Evolutionary conservation across 2,329 filamentous ascomycete species (phyloP).

Genomic region (Colletotrichum ledebouriae): DNA sequence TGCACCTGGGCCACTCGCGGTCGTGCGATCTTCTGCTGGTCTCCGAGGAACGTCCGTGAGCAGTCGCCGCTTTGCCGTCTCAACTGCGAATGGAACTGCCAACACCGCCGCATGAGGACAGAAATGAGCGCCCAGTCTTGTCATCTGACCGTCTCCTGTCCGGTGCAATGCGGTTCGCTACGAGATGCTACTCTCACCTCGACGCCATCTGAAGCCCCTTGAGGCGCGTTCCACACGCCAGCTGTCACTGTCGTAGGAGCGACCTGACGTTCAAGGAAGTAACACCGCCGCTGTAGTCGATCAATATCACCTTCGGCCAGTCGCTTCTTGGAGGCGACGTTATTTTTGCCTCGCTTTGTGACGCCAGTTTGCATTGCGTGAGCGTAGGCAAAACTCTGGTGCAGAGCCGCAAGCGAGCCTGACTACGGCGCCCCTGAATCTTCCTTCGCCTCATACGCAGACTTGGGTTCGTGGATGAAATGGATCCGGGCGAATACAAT

Average conservation of each 20-base stretch:
- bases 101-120: constrained; percentile 23
- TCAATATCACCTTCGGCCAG: neutral
- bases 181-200: constrained; percentile 24
- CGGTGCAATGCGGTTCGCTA: constrained; percentile 25
- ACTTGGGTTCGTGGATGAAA: constrained; percentile 2
- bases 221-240: constrained; percentile 21
- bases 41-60: constrained; percentile 8
- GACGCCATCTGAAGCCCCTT: constrained; percentile 33
- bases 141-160: constrained; percentile 35
- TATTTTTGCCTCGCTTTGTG: constrained; percentile 19
- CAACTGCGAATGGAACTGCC: constrained; percentile 22
- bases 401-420: constrained; percentile 14
- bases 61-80: constrained; percentile 20
- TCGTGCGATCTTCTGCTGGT: constrained; percentile 25
- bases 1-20: neutral
- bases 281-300: neutral
- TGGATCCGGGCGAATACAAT: neutral
- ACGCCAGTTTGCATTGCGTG: constrained; percentile 7
- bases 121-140: constrained; percentile 22
- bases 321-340: constrained; percentile 11
- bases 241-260: constrained; percentile 19
- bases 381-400: constrained; percentile 8
- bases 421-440: neutral
- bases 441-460: neutral
- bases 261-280: constrained; percentile 11